A percentile compares a stretch with the other conserved stretches of the same genome.
Evolutionary conservation across 1,284 basidiomycete species (phyloP).

Genomic region (Trametes polyzona): DNA sequence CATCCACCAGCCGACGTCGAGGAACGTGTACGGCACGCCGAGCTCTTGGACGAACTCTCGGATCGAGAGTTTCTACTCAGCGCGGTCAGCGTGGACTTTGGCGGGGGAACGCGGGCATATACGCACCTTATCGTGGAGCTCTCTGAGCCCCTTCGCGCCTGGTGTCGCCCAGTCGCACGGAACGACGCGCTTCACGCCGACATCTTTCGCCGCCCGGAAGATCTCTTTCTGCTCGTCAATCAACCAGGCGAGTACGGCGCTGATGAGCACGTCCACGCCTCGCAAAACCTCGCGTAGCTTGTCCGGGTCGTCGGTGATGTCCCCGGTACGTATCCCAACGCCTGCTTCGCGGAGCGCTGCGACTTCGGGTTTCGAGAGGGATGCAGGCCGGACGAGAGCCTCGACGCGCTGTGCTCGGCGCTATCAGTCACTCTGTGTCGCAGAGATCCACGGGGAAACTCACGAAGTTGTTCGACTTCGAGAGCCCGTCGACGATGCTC

Average conservation of each 20-base stretch:
- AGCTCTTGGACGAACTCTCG: conserved; percentile 17
- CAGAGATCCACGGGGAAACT: neutral
- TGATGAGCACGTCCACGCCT: conserved; percentile 24
- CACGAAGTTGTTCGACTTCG: conserved; percentile 22
- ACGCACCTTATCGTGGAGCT: conserved; percentile 22
- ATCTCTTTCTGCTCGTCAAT: conserved; percentile 22
- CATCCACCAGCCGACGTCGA: conserved; percentile 35
- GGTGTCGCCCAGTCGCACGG: conserved; percentile 23
- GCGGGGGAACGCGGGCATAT: too few relatives aligned
- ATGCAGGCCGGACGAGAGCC: conserved; percentile 16
- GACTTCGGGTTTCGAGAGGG: conserved; percentile 10
- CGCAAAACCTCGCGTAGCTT: conserved; percentile 11
- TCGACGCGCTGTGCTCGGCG: conserved; percentile 6
- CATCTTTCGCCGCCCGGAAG: conserved; percentile 24
- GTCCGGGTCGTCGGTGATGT: conserved; percentile 14
- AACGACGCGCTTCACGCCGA: conserved; percentile 21
- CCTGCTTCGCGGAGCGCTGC: conserved; percentile 8
- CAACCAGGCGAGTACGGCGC: conserved; percentile 6
- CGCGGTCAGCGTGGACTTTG: neutral
- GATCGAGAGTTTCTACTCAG: neutral
- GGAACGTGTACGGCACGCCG: conserved; percentile 28
- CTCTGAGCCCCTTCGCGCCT: conserved; percentile 5
- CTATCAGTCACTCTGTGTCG: neutral
- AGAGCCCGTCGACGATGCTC: conserved; percentile 21
- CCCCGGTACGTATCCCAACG: conserved; percentile 24